Base-by-base conservation (phyloP, 208 protist genomes). In the Strigomonas culicis region DNA sequence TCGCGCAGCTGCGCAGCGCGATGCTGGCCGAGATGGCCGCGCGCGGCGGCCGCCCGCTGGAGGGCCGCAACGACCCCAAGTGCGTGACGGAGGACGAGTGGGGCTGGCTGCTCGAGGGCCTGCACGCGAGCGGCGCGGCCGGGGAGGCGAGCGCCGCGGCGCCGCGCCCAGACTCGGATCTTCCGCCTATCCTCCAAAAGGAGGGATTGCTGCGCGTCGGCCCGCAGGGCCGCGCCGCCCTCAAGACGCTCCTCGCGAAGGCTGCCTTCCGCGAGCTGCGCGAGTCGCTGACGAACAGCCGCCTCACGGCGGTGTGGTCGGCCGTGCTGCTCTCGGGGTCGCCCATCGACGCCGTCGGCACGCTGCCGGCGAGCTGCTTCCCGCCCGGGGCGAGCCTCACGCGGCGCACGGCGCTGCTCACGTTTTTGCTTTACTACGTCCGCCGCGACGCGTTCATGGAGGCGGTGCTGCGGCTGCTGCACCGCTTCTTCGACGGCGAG, bases 1-100 rank as follows among this genome's bases (percentile, higher is more conserved):
- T 99, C 3, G 92, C 95, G 11, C 92, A 97, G 66, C 85, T 99
- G 52, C 82, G 82, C 31, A 89, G 95, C 78, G 51, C 73, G 17
- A 79, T 96, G 66, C 30, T 47, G 19, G 58, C 64, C 13, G 65
- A 31, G 1, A 63, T 11, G 7, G 53, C 59, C 10, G 24, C 28
- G 25, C 41, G 36, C 19, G 11, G 31, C 56, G 19, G 39, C 22
- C 27, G 56, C 28, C 46, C 6, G 4, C 53, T 59, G 17, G 53
- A 59, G 3, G 53, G 53, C 1, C 28, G 36, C 28, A 59, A 59
- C 47, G 49, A 74, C n/a, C 51, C 49, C 58, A 4, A 63, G 66
- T 3, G 21, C n/a, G 75, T 90, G 22, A 50, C 53, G 36, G 65
- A 82, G 46, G 75, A 82, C 11, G 90, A 95, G 72, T 95, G 90